phyloP scores from a whole-genome alignment of 1,139 yeast species.

The Hansenula lynferdii region DNA sequence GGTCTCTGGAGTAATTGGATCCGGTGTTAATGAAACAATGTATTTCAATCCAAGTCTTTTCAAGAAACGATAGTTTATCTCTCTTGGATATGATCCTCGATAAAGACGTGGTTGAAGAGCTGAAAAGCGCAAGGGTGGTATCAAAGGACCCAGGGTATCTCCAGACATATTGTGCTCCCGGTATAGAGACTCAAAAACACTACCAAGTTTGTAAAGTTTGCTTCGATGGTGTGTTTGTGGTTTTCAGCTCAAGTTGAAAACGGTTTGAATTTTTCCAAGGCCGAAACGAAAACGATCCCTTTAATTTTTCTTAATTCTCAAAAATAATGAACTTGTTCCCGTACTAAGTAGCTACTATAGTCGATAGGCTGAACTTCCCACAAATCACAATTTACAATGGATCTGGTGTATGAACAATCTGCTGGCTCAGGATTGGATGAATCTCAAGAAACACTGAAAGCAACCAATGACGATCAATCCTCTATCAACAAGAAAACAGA shows the following conservation, averaged over 20 bases:
- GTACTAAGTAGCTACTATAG: no score
- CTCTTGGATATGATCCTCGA: slow-evolving; percentile 86
- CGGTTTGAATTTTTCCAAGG: no score
- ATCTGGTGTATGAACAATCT: slow-evolving; percentile 4
- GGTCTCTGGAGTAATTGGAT: slow-evolving; percentile 52
- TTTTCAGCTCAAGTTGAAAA: no score
- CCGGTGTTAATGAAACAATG: slow-evolving; percentile 76
- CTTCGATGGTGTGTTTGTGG: slow-evolving; percentile 1
- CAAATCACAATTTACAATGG: slow-evolving; percentile 1
- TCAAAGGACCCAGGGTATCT: slow-evolving; percentile 20
- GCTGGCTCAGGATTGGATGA: neutral
- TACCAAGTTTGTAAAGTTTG: neutral
- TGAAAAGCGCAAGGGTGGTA: slow-evolving; percentile 80
- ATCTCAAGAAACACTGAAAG: slow-evolving; percentile 1
- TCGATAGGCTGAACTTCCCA: no score
- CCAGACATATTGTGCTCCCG: neutral
- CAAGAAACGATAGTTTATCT: slow-evolving; percentile 69
- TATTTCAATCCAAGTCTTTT: slow-evolving; percentile 61
- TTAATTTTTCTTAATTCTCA: no score
- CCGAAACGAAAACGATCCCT: no score
- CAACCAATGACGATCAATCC: slow-evolving; percentile 1
- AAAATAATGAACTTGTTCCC: no score
- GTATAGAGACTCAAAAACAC: neutral
- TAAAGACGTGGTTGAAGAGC: slow-evolving; percentile 65
- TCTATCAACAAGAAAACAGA: slow-evolving; percentile 22